Evolutionary conservation across 768 basidiomycete genomes (phyloP).

Genomic region (Tephrocybe sp.): DNA sequence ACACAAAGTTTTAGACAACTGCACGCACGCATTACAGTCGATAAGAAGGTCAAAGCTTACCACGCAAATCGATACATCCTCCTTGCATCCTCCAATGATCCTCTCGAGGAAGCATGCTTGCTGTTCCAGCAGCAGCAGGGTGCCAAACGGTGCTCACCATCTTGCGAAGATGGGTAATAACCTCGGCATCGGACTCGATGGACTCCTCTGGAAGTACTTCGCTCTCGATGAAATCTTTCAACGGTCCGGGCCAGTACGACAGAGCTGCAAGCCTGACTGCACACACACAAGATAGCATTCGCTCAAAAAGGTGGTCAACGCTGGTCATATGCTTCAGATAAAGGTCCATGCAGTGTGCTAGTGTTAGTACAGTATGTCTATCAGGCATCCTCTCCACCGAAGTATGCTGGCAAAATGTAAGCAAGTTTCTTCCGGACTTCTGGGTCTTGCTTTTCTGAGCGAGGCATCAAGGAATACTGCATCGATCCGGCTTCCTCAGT

Average conservation of each 20-base stretch:
- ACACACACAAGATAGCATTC: too few relatives aligned
- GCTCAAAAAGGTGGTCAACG: too few relatives aligned
- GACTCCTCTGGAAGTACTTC: not conserved
- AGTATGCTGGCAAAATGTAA: conserved; percentile 11
- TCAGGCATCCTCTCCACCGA: conserved; percentile 7
- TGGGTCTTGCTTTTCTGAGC: conserved; percentile 47
- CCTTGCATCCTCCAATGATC: too few relatives aligned
- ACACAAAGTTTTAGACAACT: too few relatives aligned
- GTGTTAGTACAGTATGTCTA: not conserved
- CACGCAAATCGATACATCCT: conserved; percentile 28
- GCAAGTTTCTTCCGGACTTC: conserved; percentile 68
- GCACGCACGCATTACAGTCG: too few relatives aligned
- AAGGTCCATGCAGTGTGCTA: too few relatives aligned
- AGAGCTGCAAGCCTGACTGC: too few relatives aligned
- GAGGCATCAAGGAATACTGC: conserved; percentile 84
- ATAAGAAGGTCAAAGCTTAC: not conserved
- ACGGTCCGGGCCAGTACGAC: too few relatives aligned
- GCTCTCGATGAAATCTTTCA: not conserved
- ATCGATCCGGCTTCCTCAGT: conserved; percentile 78
- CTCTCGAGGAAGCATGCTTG: conserved; percentile 31
- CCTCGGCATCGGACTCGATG: conserved; percentile 23
- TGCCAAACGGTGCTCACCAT: conserved; percentile 15
- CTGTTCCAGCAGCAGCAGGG: conserved; percentile 24
- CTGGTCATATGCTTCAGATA: too few relatives aligned
- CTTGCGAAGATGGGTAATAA: conserved; percentile 9